Evolutionary conservation across 352 stramenopile species (phyloP).

Genomic region (Globisporangium sylvaticum): DNA sequence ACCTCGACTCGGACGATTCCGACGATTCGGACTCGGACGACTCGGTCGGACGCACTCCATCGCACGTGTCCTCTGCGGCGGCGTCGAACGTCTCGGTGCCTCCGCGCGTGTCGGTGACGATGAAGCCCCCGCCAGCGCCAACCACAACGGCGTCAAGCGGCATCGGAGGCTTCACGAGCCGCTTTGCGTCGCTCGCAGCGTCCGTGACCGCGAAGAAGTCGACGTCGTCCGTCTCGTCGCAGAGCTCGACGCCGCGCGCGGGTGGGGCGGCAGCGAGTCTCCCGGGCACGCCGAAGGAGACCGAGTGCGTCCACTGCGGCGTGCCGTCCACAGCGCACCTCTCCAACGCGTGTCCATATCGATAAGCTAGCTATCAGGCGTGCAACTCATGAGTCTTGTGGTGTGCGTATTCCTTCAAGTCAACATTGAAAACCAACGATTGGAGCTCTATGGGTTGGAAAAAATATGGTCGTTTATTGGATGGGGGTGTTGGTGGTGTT

Average conservation of each 20-base stretch:
- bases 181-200: constrained; percentile 54
- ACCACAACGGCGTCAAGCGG: constrained; percentile 7
- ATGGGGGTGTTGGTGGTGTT: background rate
- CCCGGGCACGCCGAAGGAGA: constrained; percentile 22
- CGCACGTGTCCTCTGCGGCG: constrained; percentile 20
- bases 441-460: background rate
- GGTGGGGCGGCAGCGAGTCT: constrained; percentile 24
- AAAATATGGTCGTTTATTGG: constrained; percentile 11
- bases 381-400: background rate
- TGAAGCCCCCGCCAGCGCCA: constrained; percentile 23
- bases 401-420: background rate
- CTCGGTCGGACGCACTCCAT: constrained; percentile 36
- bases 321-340: constrained; percentile 39
- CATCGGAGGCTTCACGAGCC: constrained; percentile 39
- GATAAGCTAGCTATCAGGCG: constrained; percentile 26
- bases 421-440: background rate
- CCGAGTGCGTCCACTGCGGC: constrained; percentile 43
- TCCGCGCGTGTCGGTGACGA: constrained; percentile 28
- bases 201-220: constrained; percentile 55
- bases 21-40: constrained; percentile 38
- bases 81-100: constrained; percentile 23
- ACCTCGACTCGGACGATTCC: constrained; percentile 37
- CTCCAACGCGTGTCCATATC: constrained; percentile 51
- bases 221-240: constrained; percentile 13
- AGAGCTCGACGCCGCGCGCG: constrained; percentile 24